Evolutionary conservation across 331 rosid species (phyloP).

Genomic region (Saraca asoca): DNA sequence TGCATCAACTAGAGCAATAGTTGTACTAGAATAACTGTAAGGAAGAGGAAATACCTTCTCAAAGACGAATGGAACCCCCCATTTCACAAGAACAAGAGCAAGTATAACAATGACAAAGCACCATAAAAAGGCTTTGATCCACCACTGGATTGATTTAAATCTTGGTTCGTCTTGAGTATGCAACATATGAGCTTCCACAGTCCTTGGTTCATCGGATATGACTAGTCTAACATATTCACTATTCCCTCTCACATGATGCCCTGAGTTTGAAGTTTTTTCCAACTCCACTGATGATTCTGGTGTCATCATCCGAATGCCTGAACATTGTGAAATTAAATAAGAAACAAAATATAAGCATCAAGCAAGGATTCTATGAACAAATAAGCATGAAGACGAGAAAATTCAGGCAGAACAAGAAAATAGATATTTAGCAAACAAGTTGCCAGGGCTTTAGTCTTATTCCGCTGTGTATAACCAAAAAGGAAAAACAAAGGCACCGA

Average conservation of each 20-base stretch:
- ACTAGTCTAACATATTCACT: constrained; percentile 76
- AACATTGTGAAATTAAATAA: constrained; percentile 28
- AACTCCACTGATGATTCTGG: constrained; percentile 52
- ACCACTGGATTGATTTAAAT: constrained; percentile 57
- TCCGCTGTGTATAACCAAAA: constrained; percentile 12
- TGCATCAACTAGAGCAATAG: constrained; percentile 25
- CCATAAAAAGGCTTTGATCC: constrained; percentile 61
- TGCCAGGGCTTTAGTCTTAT: not conserved
- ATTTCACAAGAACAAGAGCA: constrained; percentile 56
- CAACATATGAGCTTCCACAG: constrained; percentile 48
- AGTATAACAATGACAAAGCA: constrained; percentile 50
- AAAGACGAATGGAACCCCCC: constrained; percentile 92
- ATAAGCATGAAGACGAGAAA: not conserved
- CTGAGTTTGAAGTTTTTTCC: constrained; percentile 47
- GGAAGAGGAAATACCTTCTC: constrained; percentile 66
- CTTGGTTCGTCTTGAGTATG: constrained; percentile 56
- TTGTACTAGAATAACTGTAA: constrained; percentile 12
- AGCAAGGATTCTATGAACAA: constrained; percentile 8
- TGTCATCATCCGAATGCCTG: constrained; percentile 52
- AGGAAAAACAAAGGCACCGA: not conserved
- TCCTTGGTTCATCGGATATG: constrained; percentile 58
- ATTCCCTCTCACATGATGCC: constrained; percentile 52
- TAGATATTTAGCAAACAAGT: not conserved
- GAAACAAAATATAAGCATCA: constrained; percentile 20
- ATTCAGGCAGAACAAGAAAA: not conserved